Evolutionary conservation across 192 early-diverging fungal species (phyloP).

Genomic region (Dissophora ornata): DNA sequence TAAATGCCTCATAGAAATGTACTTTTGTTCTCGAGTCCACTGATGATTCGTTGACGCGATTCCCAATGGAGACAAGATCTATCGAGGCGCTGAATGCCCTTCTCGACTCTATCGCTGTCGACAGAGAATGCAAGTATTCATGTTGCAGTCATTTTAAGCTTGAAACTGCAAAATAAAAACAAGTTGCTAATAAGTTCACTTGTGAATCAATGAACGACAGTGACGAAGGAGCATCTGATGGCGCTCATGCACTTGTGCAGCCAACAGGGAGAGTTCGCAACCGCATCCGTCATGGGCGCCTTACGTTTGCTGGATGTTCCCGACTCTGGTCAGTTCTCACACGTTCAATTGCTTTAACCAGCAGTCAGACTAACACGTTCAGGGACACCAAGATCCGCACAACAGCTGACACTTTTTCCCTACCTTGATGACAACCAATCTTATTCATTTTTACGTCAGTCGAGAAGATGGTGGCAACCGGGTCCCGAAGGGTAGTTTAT

Average conservation of each 20-base stretch:
- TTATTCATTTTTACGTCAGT: conserved; percentile 17
- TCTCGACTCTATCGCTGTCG: conserved; percentile 10
- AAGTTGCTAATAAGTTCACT: too few species aligned
- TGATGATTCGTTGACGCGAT: too few species aligned
- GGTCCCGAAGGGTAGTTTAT: conserved; percentile 18
- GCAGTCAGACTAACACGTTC: too few species aligned
- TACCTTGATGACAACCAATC: too few species aligned
- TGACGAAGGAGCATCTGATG: conserved; percentile 38
- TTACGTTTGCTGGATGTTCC: conserved; percentile 42
- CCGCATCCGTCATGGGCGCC: conserved; percentile 26
- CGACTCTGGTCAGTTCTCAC: conserved; percentile 18
- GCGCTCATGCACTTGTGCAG: conserved; percentile 29
- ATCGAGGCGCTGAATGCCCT: conserved; percentile 20
- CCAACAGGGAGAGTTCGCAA: conserved; percentile 18
- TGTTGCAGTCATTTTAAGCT: too few species aligned
- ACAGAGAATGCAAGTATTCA: conserved; percentile 6
- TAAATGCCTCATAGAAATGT: too few species aligned
- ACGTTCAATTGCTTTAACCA: too few species aligned
- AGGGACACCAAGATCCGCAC: too few species aligned
- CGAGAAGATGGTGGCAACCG: conserved; percentile 18
- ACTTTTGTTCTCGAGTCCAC: too few species aligned
- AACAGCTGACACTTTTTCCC: too few species aligned
- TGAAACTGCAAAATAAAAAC: too few species aligned
- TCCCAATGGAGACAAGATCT: conserved; percentile 11
- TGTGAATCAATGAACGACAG: too few species aligned